Evolutionary conservation across 2,329 filamentous ascomycete genomes (phyloP).

Genomic region (Apiospora sp.): DNA sequence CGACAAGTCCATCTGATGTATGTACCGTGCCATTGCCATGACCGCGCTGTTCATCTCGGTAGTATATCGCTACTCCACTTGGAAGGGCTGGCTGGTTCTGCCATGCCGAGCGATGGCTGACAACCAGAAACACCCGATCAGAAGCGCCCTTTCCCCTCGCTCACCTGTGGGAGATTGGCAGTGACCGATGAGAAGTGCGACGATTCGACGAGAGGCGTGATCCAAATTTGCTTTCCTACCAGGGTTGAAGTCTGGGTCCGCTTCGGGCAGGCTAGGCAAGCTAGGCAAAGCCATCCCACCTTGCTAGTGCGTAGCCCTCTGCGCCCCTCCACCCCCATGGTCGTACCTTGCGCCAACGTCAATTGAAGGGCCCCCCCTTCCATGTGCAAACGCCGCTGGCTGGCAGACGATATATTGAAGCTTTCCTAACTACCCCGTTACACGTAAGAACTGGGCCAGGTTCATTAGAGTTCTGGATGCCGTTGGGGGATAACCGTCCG

Average conservation of each 20-base stretch:
- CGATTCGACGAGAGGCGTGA: conserved; percentile 17
- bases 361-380: background rate
- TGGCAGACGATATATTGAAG: background rate
- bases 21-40: conserved; percentile 19
- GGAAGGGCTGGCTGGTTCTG: conserved; percentile 1
- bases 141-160: background rate
- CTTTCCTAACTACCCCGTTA: background rate
- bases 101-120: conserved; percentile 14
- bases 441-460: background rate
- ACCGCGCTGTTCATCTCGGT: conserved; percentile 11
- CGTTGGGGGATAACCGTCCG: background rate
- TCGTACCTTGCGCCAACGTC: conserved; percentile 6
- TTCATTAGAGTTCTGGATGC: background rate
- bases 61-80: conserved; percentile 20
- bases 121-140: conserved; percentile 16
- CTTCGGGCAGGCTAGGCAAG: background rate
- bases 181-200: background rate
- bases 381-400: conserved; percentile 16
- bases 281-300: conserved; percentile 4
- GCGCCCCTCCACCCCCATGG: background rate
- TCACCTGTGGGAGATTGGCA: conserved; percentile 14
- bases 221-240: conserved; percentile 17
- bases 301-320: conserved; percentile 10
- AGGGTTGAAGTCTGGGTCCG: conserved; percentile 9
- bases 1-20: background rate